Percentiles rank a stretch among this genome's conserved stretches.
phyloP scores from a whole-genome alignment of 176 grass and related monocot species.

The Triticum turgidum region DNA sequence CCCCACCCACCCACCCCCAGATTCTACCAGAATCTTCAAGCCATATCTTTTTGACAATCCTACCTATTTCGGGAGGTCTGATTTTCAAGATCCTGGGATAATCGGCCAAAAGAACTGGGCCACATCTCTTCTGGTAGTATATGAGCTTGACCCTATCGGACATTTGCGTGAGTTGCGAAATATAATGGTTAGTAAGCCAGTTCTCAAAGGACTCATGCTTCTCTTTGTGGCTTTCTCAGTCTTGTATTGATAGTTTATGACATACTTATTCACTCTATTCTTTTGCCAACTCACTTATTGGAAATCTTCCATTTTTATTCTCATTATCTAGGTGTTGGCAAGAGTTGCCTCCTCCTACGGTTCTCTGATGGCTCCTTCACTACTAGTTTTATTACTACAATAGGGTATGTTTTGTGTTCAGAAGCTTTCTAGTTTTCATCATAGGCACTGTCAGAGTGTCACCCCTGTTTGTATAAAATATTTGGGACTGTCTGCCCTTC shows the following conservation, averaged over 20 bases:
- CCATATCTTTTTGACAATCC: too few species aligned
- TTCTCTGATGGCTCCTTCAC: slow-evolving; percentile 80
- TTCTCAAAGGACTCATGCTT: not conserved
- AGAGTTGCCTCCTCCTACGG: slow-evolving; percentile 70
- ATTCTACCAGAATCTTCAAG: too few species aligned
- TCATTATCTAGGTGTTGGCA: slow-evolving; percentile 56
- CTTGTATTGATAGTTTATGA: not conserved
- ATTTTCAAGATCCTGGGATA: too few species aligned
- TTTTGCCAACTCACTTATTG: not conserved
- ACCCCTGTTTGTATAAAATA: not conserved
- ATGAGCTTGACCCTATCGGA: not conserved
- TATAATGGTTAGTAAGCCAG: not conserved
- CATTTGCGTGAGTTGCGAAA: not conserved
- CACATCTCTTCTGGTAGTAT: not conserved
- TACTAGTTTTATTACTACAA: slow-evolving; percentile 80
- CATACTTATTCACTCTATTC: not conserved
- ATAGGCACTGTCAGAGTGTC: not conserved
- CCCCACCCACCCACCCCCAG: too few species aligned
- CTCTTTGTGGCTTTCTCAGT: not conserved
- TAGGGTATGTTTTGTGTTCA: slow-evolving; percentile 47
- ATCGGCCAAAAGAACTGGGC: too few species aligned
- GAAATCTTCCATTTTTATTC: not conserved
- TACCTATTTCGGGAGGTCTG: too few species aligned
- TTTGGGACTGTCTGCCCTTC: not conserved
- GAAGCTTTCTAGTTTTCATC: not conserved